phyloP scores from a whole-genome alignment of 129 eudicot species.

The Artemisia annua region DNA sequence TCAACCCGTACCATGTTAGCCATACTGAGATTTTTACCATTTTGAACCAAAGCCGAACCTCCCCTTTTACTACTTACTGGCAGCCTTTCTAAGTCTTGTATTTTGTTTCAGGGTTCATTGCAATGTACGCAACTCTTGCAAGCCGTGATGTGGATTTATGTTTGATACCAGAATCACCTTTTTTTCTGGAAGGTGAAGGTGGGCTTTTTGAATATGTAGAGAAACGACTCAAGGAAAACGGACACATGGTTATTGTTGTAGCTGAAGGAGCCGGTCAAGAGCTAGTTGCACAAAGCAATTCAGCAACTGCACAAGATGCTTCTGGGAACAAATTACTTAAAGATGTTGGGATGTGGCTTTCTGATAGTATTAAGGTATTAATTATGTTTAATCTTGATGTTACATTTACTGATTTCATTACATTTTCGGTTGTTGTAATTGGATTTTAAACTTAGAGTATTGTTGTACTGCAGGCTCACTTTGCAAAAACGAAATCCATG shows the following conservation, averaged over 20 bases:
- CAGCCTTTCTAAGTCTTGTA: background rate
- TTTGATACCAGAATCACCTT: constrained; percentile 93
- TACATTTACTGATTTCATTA: constrained; percentile 30
- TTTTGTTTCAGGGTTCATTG: constrained; percentile 78
- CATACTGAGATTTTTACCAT: background rate
- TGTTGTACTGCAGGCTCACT: constrained; percentile 41
- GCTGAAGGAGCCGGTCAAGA: constrained; percentile 98
- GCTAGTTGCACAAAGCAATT: constrained; percentile 54
- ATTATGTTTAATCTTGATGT: constrained; percentile 25
- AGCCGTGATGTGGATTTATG: constrained; percentile 94
- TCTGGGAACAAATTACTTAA: constrained; percentile 81
- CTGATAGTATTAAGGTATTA: constrained; percentile 74
- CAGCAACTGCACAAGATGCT: constrained; percentile 60
- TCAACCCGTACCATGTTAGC: too few relatives aligned
- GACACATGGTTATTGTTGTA: constrained; percentile 95
- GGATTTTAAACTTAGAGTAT: background rate
- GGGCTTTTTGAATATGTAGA: constrained; percentile 75
- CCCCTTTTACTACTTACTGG: background rate
- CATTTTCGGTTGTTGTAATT: constrained; percentile 13
- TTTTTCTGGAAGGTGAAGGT: constrained; percentile 82
- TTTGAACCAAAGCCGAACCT: background rate
- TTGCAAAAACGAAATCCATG: constrained; percentile 3
- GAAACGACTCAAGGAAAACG: constrained; percentile 76
- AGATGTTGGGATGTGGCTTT: constrained; percentile 93
- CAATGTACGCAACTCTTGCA: constrained; percentile 96